These are phyloP conservation scores for Firmiana major DNA, from an alignment of 345 rosid species.

Conservation along the genomic window DNA sequence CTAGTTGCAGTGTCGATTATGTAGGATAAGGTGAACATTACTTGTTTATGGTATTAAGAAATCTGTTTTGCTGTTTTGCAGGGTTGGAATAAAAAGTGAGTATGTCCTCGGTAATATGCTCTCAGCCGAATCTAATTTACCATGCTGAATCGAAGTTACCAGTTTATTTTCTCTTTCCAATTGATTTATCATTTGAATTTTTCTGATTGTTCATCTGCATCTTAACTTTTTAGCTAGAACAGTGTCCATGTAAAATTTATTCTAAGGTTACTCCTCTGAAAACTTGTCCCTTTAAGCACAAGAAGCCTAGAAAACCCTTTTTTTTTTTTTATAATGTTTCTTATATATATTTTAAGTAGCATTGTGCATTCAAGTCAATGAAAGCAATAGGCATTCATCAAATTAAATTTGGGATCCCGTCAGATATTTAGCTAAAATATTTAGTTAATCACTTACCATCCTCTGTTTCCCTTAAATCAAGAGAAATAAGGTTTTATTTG, in stretches of 20 bases:
- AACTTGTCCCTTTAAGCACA: background rate
- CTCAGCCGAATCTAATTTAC: background rate
- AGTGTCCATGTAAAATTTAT: background rate
- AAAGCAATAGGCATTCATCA: background rate
- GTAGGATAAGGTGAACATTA: background rate
- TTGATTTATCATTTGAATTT: background rate
- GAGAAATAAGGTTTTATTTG: background rate
- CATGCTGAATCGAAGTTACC: background rate
- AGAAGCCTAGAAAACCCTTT: background rate
- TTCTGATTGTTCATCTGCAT: background rate
- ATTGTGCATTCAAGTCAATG: background rate
- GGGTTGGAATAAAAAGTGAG: slow-evolving; percentile 99
- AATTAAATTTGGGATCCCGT: background rate
- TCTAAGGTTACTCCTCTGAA: background rate
- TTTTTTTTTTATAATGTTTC: background rate
- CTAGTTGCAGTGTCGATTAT: background rate
- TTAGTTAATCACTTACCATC: background rate
- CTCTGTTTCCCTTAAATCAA: background rate
- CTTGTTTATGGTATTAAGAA: slow-evolving; percentile 18
- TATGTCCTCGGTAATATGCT: slow-evolving; percentile 24
- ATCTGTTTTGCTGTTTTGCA: slow-evolving; percentile 41
- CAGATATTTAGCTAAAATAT: background rate
- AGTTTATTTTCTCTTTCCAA: background rate
- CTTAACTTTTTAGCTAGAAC: background rate
- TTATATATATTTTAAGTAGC: background rate